Base-by-base conservation (phyloP, 2,329 filamentous ascomycete species). In the Thermoascus crustaceus region DNA sequence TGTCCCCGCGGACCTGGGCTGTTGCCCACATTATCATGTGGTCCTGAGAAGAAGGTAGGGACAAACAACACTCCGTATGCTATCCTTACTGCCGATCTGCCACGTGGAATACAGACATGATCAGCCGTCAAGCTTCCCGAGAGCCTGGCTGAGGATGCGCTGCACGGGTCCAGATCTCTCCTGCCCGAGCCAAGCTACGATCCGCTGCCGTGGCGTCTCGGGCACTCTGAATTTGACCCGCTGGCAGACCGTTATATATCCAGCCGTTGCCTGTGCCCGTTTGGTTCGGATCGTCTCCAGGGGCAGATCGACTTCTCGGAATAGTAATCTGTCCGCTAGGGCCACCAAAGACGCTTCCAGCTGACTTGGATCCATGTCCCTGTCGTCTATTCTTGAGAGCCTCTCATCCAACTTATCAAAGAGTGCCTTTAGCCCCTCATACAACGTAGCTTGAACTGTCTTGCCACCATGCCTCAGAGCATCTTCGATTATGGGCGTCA, bases 81-180 rank as follows among this genome's bases (percentile, higher is more conserved):
- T 30, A 22, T 23, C 33, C 26, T 30, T 30, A 34, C 34, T 35
- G 41, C 38, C 39, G 38, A 41, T 43, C 41, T 38, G 31, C 35
- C 39, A 43, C 41, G 39, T 43, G 41, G 41, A 26, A 17, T 30
- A 14, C n/a, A 17, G 8, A 20, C 7, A 20, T 8, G 14, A 23
- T 23, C 21, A 32, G 11, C 30, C 4, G n/a, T 32, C 29, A 11
- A 39, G 13, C 24, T 45, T 39, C 19, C 31, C 44, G 35, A 59
- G 39, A 35, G 51, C 51, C 43, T 58, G 48, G 31, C 58, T 56
- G 4, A 64, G 49, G 14, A 56, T 39, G 20, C 50, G 50, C 32
- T 54, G 57, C 11, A 66, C 50, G 31, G 53, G 47, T 19, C 49
- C 54, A 32, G 63, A 64, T 50, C 65, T 47, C 44, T 68, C 66